Evolutionary conservation across 257 asterid species (phyloP).

Genomic region (Cinchona pubescens): DNA sequence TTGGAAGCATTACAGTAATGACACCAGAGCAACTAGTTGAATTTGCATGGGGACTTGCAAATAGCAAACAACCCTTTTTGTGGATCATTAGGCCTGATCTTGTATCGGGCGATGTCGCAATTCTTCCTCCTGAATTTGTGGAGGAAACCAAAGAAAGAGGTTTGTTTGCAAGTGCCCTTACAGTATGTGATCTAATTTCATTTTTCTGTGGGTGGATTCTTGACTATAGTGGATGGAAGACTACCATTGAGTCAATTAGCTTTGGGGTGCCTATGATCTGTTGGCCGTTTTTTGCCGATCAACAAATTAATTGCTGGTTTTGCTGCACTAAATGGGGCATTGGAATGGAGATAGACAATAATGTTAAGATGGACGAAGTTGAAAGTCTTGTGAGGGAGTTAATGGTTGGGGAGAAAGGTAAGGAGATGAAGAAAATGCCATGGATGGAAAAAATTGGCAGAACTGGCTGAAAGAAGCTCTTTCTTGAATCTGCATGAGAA

Average conservation of each 20-base stretch:
- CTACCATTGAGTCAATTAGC: too few species aligned
- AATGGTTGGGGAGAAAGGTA: too few species aligned
- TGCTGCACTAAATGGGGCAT: too few species aligned
- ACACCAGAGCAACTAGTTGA: background rate
- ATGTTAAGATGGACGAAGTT: too few species aligned
- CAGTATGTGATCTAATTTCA: too few species aligned
- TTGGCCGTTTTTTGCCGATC: constrained; percentile 19
- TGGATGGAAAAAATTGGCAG: too few species aligned
- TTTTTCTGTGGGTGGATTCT: constrained; percentile 20
- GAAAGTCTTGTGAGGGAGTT: too few species aligned
- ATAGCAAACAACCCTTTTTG: constrained; percentile 9
- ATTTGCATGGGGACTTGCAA: constrained; percentile 20
- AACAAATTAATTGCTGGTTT: constrained; percentile 9
- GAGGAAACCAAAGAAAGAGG: background rate
- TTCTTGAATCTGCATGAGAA: too few species aligned
- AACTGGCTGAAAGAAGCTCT: too few species aligned
- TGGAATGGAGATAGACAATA: too few species aligned
- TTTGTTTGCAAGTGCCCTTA: constrained; percentile 7
- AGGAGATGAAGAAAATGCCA: too few species aligned
- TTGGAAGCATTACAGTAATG: constrained; percentile 16
- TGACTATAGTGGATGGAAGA: too few species aligned
- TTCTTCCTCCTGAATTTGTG: background rate
- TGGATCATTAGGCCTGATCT: constrained; percentile 22
- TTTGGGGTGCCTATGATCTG: constrained; percentile 18
- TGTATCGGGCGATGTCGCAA: background rate